These are phyloP conservation scores for Pseudocercospora fuligena DNA, from an alignment of 2,329 filamentous ascomycete species.

Conservation along the genomic window DNA sequence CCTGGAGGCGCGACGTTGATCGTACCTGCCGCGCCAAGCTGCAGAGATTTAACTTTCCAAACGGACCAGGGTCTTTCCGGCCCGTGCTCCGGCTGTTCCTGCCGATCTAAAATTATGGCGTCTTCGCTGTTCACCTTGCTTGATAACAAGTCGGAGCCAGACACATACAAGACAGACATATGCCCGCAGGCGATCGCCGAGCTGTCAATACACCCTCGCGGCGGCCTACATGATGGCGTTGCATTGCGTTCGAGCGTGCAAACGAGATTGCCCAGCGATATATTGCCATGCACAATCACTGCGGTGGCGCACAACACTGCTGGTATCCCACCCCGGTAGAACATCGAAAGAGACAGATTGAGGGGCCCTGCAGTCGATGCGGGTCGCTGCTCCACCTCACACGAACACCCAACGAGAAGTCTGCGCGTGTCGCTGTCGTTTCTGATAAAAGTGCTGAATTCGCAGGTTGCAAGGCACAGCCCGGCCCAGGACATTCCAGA, in stretches of 20 bases:
- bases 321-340: slow-evolving; percentile 6
- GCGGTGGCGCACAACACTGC: slow-evolving; percentile 10
- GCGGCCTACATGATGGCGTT: background rate
- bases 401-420: slow-evolving; percentile 17
- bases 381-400: slow-evolving; percentile 25
- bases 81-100: background rate
- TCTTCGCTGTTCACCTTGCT: background rate
- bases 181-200: background rate
- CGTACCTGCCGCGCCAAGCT: slow-evolving; percentile 3
- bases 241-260: background rate
- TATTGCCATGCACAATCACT: slow-evolving; percentile 10
- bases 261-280: background rate
- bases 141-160: background rate
- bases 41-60: background rate
- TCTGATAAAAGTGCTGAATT: slow-evolving; percentile 23
- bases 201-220: background rate
- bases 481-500: slow-evolving; percentile 20
- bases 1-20: background rate
- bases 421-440: slow-evolving; percentile 21
- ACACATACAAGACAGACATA: background rate
- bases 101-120: background rate
- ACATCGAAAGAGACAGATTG: slow-evolving; percentile 22
- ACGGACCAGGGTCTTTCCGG: background rate
- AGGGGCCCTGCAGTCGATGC: slow-evolving; percentile 19
- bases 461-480: slow-evolving; percentile 12